Conservation (phyloP, 345 rosid species). For the Bruguiera parviflora region DNA sequence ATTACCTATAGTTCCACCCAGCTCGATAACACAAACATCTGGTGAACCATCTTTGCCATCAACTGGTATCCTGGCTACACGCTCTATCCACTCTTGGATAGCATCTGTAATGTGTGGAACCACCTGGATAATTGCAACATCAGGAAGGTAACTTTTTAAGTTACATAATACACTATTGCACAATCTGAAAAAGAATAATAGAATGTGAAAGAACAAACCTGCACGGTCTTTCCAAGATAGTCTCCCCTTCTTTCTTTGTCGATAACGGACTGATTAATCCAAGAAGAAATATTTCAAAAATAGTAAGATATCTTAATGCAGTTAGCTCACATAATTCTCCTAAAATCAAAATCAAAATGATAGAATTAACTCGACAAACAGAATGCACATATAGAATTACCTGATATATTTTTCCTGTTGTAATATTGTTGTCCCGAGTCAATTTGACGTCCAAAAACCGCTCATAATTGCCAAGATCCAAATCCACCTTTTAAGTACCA, state of each 20-base stretch:
- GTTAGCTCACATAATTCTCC: background rate
- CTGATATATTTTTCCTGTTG: conserved; percentile 93
- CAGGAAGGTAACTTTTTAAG: background rate
- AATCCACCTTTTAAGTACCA: conserved; percentile 68
- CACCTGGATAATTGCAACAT: conserved; percentile 43
- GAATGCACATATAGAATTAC: conserved; percentile 27
- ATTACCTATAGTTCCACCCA: conserved; percentile 96
- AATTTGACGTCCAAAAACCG: conserved; percentile 80
- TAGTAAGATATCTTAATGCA: background rate
- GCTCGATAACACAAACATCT: conserved; percentile 96
- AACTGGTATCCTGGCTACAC: conserved; percentile 77
- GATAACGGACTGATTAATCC: conserved; percentile 58
- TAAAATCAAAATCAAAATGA: background rate
- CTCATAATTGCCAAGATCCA: conserved; percentile 99
- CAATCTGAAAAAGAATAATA: background rate
- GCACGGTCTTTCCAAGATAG: conserved; percentile 95
- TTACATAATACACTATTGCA: background rate
- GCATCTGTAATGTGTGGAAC: conserved; percentile 97
- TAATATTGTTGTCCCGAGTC: conserved; percentile 85
- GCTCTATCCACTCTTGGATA: conserved; percentile 95
- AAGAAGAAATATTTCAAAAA: background rate
- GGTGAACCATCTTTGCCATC: conserved; percentile 83
- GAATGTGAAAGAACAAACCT: conserved; percentile 42
- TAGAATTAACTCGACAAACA: background rate
- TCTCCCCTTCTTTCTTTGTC: conserved; percentile 94